Percentiles rank a stretch among this genome's conserved stretches.
Evolutionary conservation across 2,329 filamentous ascomycete species (phyloP).

Genomic region (Onygenales sp.): DNA sequence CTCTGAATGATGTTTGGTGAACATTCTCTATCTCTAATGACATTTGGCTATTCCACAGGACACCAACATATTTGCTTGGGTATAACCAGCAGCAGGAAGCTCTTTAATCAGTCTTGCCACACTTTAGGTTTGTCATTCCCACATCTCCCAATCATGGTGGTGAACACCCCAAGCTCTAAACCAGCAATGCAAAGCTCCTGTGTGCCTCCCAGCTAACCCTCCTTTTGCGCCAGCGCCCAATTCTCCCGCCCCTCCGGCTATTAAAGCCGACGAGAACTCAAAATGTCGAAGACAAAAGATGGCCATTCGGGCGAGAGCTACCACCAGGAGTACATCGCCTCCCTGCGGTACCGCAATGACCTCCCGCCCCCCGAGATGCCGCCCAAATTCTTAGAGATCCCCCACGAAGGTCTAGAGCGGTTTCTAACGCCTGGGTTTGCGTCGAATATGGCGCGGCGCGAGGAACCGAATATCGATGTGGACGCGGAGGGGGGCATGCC

Average conservation of each 20-base stretch:
- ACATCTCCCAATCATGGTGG: no score
- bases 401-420: conserved; percentile 81
- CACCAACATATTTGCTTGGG: no score
- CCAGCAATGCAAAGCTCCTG: no score
- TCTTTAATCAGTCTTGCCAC: no score
- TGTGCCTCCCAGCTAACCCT: neutral
- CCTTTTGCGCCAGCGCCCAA: neutral
- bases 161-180: no score
- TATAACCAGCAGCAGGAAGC: no score
- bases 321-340: conserved; percentile 95
- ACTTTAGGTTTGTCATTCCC: no score
- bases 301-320: conserved; percentile 36
- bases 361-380: conserved; percentile 89
- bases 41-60: no score
- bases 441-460: conserved; percentile 77
- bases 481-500: conserved; percentile 98
- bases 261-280: neutral
- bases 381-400: conserved; percentile 93
- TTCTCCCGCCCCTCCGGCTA: neutral
- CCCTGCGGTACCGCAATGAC: conserved; percentile 90
- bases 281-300: conserved; percentile 33
- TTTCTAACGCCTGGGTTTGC: conserved; percentile 89
- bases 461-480: conserved; percentile 90
- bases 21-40: neutral
- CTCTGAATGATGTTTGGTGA: no score